These are phyloP conservation scores for Sambucus nigra DNA, from an alignment of 129 eudicot species.

Conservation along the genomic window DNA sequence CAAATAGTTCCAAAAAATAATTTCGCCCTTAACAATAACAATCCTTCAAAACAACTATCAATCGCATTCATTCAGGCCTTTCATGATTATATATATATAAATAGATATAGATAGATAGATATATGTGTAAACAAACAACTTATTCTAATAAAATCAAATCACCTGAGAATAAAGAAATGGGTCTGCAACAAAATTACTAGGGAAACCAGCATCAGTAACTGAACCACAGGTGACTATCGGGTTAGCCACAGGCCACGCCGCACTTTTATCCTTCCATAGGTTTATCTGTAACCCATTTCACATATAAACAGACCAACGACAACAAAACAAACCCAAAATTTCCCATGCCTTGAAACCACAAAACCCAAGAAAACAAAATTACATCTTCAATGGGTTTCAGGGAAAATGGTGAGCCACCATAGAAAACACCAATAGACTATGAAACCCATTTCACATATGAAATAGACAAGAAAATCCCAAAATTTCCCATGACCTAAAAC, in stretches of 20 bases:
- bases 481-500: no score
- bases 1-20: not conserved
- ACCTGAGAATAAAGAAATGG: slow-evolving; percentile 84
- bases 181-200: slow-evolving; percentile 91
- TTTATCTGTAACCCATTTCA: slow-evolving; percentile 44
- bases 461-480: no score
- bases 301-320: no score
- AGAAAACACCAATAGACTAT: no score
- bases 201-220: slow-evolving; percentile 51
- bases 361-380: slow-evolving; percentile 6
- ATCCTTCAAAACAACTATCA: not conserved
- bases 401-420: no score
- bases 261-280: slow-evolving; percentile 53
- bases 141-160: not conserved
- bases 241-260: slow-evolving; percentile 93
- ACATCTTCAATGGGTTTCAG: not conserved
- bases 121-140: not conserved
- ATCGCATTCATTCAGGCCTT: no score
- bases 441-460: no score
- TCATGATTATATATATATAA: no score
- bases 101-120: not conserved
- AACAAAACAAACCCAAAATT: no score
- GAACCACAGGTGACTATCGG: slow-evolving; percentile 91
- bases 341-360: no score
- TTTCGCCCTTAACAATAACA: not conserved